Percentiles rank a stretch among this genome's conserved stretches.
Evolutionary conservation across 2,329 filamentous ascomycete genomes (phyloP).

Genomic region (Fusarium pseudocircinatum): DNA sequence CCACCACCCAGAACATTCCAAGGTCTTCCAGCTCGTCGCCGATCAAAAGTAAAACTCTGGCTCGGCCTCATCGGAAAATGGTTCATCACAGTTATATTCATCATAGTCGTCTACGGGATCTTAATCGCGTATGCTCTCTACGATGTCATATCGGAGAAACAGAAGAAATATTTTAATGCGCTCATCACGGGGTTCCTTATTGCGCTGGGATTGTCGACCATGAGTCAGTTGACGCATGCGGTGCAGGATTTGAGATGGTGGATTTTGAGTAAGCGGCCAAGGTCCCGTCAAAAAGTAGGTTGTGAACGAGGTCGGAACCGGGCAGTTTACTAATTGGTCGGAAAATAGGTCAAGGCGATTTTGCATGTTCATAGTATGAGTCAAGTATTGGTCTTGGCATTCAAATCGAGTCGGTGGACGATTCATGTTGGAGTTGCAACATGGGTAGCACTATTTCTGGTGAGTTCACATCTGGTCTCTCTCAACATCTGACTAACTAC

Average conservation of each 20-base stretch:
- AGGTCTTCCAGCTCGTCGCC: background rate
- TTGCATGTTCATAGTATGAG: background rate
- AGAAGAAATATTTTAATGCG: background rate
- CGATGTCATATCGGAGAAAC: background rate
- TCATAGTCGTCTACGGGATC: background rate
- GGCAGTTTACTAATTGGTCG: fast-evolving
- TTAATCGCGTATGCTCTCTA: background rate
- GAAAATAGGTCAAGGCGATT: background rate
- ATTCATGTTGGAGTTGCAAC: background rate
- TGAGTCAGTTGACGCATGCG: background rate
- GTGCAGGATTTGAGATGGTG: background rate
- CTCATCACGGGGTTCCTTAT: background rate
- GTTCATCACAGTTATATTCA: background rate
- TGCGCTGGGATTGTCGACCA: background rate
- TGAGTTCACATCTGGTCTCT: background rate
- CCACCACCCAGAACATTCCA: background rate
- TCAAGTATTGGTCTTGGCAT: background rate
- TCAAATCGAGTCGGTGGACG: background rate
- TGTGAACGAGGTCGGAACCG: fast-evolving
- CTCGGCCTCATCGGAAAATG: background rate
- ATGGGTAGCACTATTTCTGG: background rate
- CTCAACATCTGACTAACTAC: background rate
- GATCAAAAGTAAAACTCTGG: background rate
- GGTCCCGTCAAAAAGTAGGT: background rate
- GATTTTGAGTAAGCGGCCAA: background rate